Conservation (phyloP, 2,329 filamentous ascomycete genomes). For the Xylaria polymorpha region DNA sequence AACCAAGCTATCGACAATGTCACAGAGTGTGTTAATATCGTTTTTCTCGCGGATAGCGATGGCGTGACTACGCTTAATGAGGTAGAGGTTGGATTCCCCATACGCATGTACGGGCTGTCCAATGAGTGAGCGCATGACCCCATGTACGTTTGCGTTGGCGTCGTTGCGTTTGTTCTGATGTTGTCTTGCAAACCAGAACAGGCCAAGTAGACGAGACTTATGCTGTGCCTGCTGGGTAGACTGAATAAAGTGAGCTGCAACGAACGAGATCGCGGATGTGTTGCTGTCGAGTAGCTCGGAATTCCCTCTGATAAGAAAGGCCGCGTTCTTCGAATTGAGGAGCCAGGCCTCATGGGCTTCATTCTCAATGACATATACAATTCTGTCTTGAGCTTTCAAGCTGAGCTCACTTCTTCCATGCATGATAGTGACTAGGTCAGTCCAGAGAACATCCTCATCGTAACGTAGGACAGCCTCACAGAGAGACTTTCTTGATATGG, state of each 20-base stretch:
- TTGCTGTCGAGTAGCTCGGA: conserved; percentile 45
- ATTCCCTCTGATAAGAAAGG: conserved; percentile 26
- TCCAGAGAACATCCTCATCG: conserved; percentile 19
- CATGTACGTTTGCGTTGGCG: conserved; percentile 30
- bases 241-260: conserved; percentile 29
- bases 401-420: conserved; percentile 26
- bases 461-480: conserved; percentile 32
- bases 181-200: conserved; percentile 30
- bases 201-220: conserved; percentile 7
- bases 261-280: conserved; percentile 26
- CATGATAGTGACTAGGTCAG: conserved; percentile 22
- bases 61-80: conserved; percentile 28
- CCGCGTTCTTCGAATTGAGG: conserved; percentile 23
- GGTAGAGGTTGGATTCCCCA: conserved; percentile 27
- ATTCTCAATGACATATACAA: conserved; percentile 26
- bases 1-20: conserved; percentile 33
- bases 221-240: conserved; percentile 23
- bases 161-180: conserved; percentile 28
- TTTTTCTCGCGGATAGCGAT: conserved; percentile 23
- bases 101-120: conserved; percentile 29
- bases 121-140: conserved; percentile 32
- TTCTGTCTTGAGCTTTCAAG: conserved; percentile 29
- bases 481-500: conserved; percentile 30
- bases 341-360: conserved; percentile 20
- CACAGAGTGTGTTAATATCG: conserved; percentile 25